Evolutionary conservation across 2,329 filamentous ascomycete species (phyloP).

Genomic region (Epichloe bromicola): DNA sequence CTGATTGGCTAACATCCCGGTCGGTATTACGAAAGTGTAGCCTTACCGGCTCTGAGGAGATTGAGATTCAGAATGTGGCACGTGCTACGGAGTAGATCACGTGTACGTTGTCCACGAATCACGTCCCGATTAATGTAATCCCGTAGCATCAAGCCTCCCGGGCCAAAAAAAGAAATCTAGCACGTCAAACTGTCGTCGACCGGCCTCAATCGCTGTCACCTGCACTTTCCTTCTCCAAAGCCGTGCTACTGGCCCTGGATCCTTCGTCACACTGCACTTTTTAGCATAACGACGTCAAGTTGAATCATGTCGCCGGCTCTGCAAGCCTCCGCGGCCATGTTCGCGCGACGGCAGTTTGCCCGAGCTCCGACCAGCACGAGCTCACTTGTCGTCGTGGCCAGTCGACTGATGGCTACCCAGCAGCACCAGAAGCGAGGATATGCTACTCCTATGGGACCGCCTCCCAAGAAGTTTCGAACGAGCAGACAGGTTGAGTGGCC

Average conservation of each 20-base stretch:
- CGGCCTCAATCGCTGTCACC: conserved; percentile 13
- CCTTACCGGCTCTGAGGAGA: too few relatives aligned
- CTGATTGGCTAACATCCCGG: too few relatives aligned
- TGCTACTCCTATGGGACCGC: conserved; percentile 63
- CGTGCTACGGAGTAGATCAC: background rate
- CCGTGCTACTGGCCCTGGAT: background rate
- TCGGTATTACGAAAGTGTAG: too few relatives aligned
- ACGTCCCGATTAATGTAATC: conserved; percentile 27
- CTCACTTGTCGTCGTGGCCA: conserved; percentile 11
- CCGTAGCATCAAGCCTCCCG: conserved; percentile 14
- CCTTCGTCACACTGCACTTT: background rate
- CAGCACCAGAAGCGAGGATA: conserved; percentile 27
- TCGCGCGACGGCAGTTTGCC: conserved; percentile 24
- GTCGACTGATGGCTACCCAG: conserved; percentile 7
- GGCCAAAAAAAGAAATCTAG: conserved; percentile 1
- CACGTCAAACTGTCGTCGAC: conserved; percentile 4
- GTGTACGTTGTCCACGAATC: conserved; percentile 18
- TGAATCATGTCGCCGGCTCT: conserved; percentile 20
- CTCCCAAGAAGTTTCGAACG: conserved; percentile 70
- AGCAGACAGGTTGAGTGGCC: conserved; percentile 66
- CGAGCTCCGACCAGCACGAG: conserved; percentile 11
- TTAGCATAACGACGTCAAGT: background rate
- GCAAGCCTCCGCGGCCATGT: conserved; percentile 19
- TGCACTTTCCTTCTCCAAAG: conserved; percentile 7
- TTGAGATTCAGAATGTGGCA: background rate